These are phyloP conservation scores for Hansenula lynferdii DNA, from an alignment of 1,139 yeast species.

Conservation along the genomic window DNA sequence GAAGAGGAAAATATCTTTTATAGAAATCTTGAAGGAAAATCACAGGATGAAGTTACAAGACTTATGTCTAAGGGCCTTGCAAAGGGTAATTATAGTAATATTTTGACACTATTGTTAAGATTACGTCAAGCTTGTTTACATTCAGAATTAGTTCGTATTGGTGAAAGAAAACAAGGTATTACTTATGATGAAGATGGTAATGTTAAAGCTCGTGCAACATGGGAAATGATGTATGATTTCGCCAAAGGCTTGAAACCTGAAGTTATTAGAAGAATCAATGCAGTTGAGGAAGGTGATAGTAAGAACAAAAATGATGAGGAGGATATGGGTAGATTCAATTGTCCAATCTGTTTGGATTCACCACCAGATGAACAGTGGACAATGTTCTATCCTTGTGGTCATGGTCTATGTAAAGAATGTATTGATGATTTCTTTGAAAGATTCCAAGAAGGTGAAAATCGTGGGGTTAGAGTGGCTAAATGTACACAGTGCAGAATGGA, in stretches of 20 bases:
- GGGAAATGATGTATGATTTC: constrained; percentile 21
- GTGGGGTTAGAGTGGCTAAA: constrained; percentile 38
- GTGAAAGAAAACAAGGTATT: constrained; percentile 37
- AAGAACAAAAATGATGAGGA: constrained; percentile 19
- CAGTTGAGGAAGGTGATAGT: neutral
- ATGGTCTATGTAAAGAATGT: constrained; percentile 62
- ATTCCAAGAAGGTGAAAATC: constrained; percentile 28
- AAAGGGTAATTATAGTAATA: constrained; percentile 47
- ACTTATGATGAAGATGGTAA: constrained; percentile 21
- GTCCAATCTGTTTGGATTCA: constrained; percentile 60
- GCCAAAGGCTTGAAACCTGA: constrained; percentile 22
- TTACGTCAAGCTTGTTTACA: constrained; percentile 92
- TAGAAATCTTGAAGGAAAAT: constrained; percentile 48
- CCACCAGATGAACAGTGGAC: constrained; percentile 28
- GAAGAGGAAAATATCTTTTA: constrained; percentile 52
- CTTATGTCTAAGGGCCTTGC: constrained; percentile 26
- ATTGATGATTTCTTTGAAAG: constrained; percentile 45
- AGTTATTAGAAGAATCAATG: constrained; percentile 25
- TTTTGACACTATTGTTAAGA: constrained; percentile 70
- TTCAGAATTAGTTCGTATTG: constrained; percentile 66
- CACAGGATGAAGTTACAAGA: constrained; percentile 46
- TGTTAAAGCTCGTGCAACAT: constrained; percentile 9
- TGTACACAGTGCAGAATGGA: constrained; percentile 47
- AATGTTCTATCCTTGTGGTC: constrained; percentile 62
- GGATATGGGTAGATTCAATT: constrained; percentile 29